These are phyloP conservation scores for Suillus bovinus DNA, from an alignment of 768 basidiomycete species.

Conservation along the genomic window DNA sequence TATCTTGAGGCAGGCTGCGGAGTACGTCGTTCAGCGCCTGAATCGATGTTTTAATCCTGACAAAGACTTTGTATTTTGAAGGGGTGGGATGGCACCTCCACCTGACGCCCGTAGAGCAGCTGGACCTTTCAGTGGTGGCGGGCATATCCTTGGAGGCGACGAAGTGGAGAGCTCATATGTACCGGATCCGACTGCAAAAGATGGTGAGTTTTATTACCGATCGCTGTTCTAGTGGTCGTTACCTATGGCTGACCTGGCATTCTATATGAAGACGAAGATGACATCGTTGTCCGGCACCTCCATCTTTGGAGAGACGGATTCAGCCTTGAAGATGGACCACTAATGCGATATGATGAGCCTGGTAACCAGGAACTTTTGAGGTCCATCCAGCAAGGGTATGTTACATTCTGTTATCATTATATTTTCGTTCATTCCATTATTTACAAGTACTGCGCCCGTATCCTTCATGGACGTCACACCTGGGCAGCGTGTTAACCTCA, in stretches of 20 bases:
- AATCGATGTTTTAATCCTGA: background rate
- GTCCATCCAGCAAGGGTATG: constrained; percentile 74
- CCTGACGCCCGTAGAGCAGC: constrained; percentile 17
- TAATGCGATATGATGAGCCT: constrained; percentile 84
- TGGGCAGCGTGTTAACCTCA: constrained; percentile 84
- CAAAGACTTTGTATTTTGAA: background rate
- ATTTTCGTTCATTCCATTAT: constrained; percentile 5
- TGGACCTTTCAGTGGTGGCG: constrained; percentile 62
- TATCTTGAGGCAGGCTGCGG: constrained; percentile 76
- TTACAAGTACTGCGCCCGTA: constrained; percentile 73
- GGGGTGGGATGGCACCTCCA: constrained; percentile 21
- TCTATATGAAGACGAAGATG: constrained; percentile 38
- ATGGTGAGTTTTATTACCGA: constrained; percentile 15
- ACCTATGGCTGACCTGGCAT: background rate
- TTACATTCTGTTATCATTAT: background rate
- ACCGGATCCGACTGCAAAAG: constrained; percentile 63
- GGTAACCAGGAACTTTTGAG: constrained; percentile 64
- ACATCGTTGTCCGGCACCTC: constrained; percentile 67
- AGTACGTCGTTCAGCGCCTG: constrained; percentile 49
- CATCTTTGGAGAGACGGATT: constrained; percentile 96
- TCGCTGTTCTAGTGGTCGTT: background rate
- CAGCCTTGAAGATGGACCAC: constrained; percentile 83
- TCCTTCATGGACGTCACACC: constrained; percentile 68
- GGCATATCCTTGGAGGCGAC: constrained; percentile 86
- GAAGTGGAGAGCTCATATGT: constrained; percentile 79